Percentiles rank a stretch among this genome's conserved stretches.
phyloP scores from a whole-genome alignment of 2,329 filamentous ascomycete species.

The Cordyceps pruinosa region DNA sequence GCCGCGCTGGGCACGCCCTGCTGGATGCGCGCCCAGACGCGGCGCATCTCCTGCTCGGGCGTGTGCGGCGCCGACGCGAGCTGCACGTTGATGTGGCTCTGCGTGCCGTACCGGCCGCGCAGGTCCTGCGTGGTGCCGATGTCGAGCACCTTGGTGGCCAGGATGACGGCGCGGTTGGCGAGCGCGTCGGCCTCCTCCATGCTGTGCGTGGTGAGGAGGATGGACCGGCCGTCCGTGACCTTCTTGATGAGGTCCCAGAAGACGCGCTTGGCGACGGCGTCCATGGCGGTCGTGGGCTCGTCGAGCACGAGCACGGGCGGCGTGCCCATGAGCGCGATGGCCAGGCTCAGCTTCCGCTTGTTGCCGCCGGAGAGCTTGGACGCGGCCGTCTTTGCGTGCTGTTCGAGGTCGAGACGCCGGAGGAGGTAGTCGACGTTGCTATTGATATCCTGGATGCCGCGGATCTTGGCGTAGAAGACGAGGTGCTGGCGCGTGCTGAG shows the following conservation, averaged over 20 bases:
- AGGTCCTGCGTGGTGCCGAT: slow-evolving; percentile 53
- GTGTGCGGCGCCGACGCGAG: slow-evolving; percentile 52
- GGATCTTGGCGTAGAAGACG: slow-evolving; percentile 66
- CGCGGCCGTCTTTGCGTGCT: slow-evolving; percentile 64
- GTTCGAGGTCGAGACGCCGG: slow-evolving; percentile 61
- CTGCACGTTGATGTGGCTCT: slow-evolving; percentile 57
- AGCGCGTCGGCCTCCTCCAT: slow-evolving; percentile 90
- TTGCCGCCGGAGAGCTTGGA: slow-evolving; percentile 75
- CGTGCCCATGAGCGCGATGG: slow-evolving; percentile 81
- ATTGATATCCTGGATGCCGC: slow-evolving; percentile 63
- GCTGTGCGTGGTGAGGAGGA: slow-evolving; percentile 77
- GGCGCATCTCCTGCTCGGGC: slow-evolving; percentile 46
- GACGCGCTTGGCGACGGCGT: slow-evolving; percentile 75
- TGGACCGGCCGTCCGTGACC: slow-evolving; percentile 61
- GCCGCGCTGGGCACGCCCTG: slow-evolving; percentile 43
- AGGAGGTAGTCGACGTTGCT: slow-evolving; percentile 69
- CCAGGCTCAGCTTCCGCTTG: slow-evolving; percentile 76
- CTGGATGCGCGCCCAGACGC: slow-evolving; percentile 49
- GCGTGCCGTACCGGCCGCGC: slow-evolving; percentile 51
- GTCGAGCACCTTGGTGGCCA: slow-evolving; percentile 43
- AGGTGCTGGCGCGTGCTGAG: slow-evolving; percentile 81
- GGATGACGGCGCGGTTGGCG: slow-evolving; percentile 54
- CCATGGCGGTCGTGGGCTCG: slow-evolving; percentile 77
- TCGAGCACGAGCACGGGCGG: slow-evolving; percentile 76
- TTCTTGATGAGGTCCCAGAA: slow-evolving; percentile 74